phyloP scores from a whole-genome alignment of 78 protist genomes.

The Dictyostelium citrinum region DNA sequence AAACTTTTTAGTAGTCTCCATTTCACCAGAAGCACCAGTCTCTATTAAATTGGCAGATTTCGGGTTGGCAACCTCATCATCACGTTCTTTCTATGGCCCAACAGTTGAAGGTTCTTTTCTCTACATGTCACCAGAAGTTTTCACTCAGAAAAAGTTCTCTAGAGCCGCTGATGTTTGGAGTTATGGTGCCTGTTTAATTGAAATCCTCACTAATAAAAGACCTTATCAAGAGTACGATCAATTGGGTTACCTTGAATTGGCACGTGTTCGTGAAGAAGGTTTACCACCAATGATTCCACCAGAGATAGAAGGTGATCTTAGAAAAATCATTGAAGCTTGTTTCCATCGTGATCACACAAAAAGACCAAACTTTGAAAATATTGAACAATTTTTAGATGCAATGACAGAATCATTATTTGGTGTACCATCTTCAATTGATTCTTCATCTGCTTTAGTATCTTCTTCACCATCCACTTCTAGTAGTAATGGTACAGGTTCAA shows the following conservation, averaged over 20 bases:
- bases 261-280: slow-evolving; percentile 61
- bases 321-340: slow-evolving; percentile 56
- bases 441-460: background rate
- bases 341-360: slow-evolving; percentile 58
- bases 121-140: slow-evolving; percentile 68
- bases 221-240: slow-evolving; percentile 71
- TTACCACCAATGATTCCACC: slow-evolving; percentile 34
- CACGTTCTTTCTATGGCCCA: slow-evolving; percentile 56
- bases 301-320: slow-evolving; percentile 50
- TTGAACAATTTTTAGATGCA: slow-evolving; percentile 39
- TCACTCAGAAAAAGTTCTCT: slow-evolving; percentile 68
- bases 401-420: background rate
- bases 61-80: slow-evolving; percentile 57
- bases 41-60: slow-evolving; percentile 68
- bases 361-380: slow-evolving; percentile 60
- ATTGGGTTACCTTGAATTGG: slow-evolving; percentile 63
- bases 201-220: slow-evolving; percentile 44
- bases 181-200: slow-evolving; percentile 77
- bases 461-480: background rate
- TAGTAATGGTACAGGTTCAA: background rate
- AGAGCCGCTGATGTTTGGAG: slow-evolving; percentile 77
- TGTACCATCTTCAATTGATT: background rate
- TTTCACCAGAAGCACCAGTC: slow-evolving; percentile 51
- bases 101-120: slow-evolving; percentile 64
- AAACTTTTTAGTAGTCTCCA: slow-evolving; percentile 62